Evolutionary conservation across 1,139 yeast genomes (phyloP).

Genomic region (Wickerhamomyces sp.): DNA sequence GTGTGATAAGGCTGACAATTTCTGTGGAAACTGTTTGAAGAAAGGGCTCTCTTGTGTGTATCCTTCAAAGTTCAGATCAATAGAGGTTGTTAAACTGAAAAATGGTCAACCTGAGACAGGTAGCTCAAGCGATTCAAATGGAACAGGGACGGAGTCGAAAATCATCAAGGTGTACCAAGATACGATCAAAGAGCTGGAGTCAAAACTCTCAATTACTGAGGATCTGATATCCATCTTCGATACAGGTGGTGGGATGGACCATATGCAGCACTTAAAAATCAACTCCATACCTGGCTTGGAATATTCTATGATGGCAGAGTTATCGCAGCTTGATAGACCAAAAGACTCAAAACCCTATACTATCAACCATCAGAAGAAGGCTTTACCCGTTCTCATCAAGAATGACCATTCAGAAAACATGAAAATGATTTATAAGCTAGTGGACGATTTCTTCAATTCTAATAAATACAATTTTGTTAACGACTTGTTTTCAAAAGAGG

Average conservation of each 20-base stretch:
- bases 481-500: conserved; percentile 13
- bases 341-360: not conserved
- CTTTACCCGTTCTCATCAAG: conserved; percentile 9
- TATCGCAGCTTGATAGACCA: too few relatives aligned
- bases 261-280: conserved; percentile 9
- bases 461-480: conserved; percentile 9
- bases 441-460: conserved; percentile 10
- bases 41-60: conserved; percentile 14
- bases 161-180: conserved; percentile 5
- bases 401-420: conserved; percentile 6
- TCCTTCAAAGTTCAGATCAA: conserved; percentile 21
- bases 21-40: conserved; percentile 15
- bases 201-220: conserved; percentile 11
- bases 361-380: conserved; percentile 6
- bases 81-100: conserved; percentile 14
- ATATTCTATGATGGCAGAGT: conserved; percentile 4
- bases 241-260: conserved; percentile 5
- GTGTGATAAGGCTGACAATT: conserved; percentile 11
- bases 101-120: not conserved
- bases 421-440: conserved; percentile 7
- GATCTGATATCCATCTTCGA: conserved; percentile 22
- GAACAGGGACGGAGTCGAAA: not conserved
- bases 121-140: not conserved
- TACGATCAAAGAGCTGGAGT: conserved; percentile 14
- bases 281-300: conserved; percentile 13